Base-by-base conservation (phyloP, 2,329 filamentous ascomycete species). In the Diplodia sapinea region DNA sequence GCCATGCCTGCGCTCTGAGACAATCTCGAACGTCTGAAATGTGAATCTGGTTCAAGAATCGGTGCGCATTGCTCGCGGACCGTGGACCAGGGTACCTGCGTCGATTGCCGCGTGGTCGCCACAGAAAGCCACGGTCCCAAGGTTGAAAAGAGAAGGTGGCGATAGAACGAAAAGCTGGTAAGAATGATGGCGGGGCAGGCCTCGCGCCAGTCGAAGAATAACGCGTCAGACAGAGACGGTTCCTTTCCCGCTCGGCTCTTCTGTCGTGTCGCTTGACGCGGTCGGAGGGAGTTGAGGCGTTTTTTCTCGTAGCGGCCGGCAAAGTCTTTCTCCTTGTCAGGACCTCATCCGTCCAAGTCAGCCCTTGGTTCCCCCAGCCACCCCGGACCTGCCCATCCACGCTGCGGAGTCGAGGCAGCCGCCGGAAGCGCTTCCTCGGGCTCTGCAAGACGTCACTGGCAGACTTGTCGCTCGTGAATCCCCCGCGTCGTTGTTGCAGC, bases 21-120 rank as follows among this genome's bases (percentile, higher is more conserved):
- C 54, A 66, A 40, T 20, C 36, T 66, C 64, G 33, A 59, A 57
- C 64, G 64, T 66, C 64, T 57, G 43, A 59, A 59, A 47, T 66
- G 26, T 40, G 64, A 66, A 47, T 59, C 54, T 66, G 43, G 64
- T 51, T 66, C 52, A 33, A 38, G 31, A 43, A 43, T 57, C 43
- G 31, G 31, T 31, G 29, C 40, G 40, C 17, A 17, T 38, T 50
- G 52, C 51, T 47, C 38, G 20, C 6, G 31, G 63, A 57, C 52
- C 54, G 31, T 49, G 57, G 23, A 2, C 17, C 23, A 20, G n/a
- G 36, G 20, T 29, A 9, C 9, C 26, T 13, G 23, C 36, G 55
- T 47, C 26, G 36, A 12, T 38, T 59, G 43, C 8, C 43, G 43
- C 43, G 43, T 47, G 43, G 43, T 47, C 17, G 43, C 43, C 43